phyloP scores from a whole-genome alignment of 2,329 filamentous ascomycete species.

The Aspergillus sp. region DNA sequence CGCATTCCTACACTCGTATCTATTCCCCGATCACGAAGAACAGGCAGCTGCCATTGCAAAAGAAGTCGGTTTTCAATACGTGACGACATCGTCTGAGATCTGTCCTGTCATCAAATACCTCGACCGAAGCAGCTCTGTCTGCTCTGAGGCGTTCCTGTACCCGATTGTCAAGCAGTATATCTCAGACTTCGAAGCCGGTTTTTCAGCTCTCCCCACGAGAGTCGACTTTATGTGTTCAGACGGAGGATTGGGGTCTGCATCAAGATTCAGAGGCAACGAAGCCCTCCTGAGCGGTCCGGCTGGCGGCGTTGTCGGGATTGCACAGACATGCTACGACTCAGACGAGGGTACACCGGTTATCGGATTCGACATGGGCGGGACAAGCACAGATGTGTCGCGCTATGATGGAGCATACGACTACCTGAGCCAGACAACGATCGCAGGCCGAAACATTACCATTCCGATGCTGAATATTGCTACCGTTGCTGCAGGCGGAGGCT shows the following conservation, averaged over 20 bases:
- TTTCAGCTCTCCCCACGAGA: neutral
- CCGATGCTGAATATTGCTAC: constrained; percentile 94
- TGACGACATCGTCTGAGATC: constrained; percentile 73
- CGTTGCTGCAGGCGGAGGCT: constrained; percentile 77
- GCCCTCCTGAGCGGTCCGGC: constrained; percentile 81
- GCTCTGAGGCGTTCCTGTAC: neutral
- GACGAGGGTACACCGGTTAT: constrained; percentile 82
- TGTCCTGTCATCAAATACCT: constrained; percentile 83
- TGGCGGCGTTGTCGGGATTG: constrained; percentile 82
- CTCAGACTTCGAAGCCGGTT: neutral
- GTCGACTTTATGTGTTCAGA: constrained; percentile 46
- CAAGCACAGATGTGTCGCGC: constrained; percentile 81
- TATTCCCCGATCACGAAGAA: constrained; percentile 78
- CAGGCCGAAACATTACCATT: constrained; percentile 86
- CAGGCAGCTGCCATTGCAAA: constrained; percentile 69
- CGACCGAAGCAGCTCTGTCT: constrained; percentile 64
- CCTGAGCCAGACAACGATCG: constrained; percentile 90
- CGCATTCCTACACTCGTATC: constrained; percentile 86
- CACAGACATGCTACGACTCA: constrained; percentile 83
- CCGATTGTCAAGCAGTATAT: neutral
- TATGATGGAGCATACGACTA: constrained; percentile 89
- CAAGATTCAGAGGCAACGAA: constrained; percentile 71
- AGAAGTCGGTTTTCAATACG: constrained; percentile 71
- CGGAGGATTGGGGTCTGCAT: constrained; percentile 55
- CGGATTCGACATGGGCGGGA: constrained; percentile 95